Evolutionary conservation across 768 basidiomycete genomes (phyloP).

Genomic region (Amanita rubescens): DNA sequence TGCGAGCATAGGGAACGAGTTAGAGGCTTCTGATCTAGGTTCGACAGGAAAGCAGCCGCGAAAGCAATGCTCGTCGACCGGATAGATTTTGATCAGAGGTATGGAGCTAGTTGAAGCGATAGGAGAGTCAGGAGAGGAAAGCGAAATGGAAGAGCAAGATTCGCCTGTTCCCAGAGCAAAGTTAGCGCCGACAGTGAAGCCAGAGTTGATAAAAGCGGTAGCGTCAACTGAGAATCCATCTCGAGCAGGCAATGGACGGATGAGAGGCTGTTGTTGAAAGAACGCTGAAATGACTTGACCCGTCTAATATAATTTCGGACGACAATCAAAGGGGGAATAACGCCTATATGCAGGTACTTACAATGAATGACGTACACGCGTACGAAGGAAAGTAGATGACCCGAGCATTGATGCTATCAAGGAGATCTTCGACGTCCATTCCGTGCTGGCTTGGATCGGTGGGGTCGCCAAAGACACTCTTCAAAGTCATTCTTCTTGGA

Average conservation of each 20-base stretch:
- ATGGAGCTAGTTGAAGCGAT: neutral
- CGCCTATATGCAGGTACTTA: conserved; percentile 9
- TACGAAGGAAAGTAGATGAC: conserved; percentile 24
- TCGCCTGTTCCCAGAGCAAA: neutral
- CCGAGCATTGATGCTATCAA: conserved; percentile 20
- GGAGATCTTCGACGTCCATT: conserved; percentile 21
- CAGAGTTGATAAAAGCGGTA: neutral
- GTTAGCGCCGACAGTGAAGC: conserved; percentile 1
- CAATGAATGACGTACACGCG: conserved; percentile 25
- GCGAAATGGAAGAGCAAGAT: neutral
- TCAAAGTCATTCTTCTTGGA: conserved; percentile 12
- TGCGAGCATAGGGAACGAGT: neutral
- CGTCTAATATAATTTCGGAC: conserved; percentile 6
- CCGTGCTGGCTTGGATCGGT: conserved; percentile 14
- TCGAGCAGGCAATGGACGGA: conserved; percentile 12
- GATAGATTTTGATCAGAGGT: neutral
- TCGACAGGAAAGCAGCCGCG: neutral
- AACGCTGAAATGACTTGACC: conserved; percentile 21
- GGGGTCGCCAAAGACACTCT: conserved; percentile 21
- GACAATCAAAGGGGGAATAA: neutral
- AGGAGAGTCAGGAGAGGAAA: neutral
- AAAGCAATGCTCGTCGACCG: neutral
- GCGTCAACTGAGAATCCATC: conserved; percentile 17
- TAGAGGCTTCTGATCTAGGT: neutral
- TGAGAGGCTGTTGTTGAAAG: conserved; percentile 10